A percentile compares a stretch with the other conserved stretches of the same genome.
Conservation (phyloP, 768 basidiomycete species). For the Amanita inopinata region DNA sequence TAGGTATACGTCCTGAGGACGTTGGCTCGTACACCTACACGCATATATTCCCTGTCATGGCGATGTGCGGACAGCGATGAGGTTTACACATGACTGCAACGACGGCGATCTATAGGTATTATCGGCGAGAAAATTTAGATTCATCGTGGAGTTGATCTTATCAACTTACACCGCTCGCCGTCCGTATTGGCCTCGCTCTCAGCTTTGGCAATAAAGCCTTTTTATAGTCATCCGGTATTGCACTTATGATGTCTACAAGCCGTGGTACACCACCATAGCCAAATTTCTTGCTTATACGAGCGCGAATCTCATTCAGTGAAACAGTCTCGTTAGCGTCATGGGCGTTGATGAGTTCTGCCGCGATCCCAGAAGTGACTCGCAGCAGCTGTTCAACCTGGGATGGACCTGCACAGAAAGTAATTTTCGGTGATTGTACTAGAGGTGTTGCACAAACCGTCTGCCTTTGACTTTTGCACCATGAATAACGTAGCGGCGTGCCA, state of each 20-base stretch:
- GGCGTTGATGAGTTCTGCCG: constrained; percentile 84
- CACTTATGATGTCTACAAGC: constrained; percentile 95
- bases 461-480: constrained; percentile 9
- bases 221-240: constrained; percentile 96
- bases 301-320: constrained; percentile 81
- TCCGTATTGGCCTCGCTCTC: constrained; percentile 88
- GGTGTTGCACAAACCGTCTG: not conserved
- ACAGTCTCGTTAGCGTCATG: constrained; percentile 70
- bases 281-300: constrained; percentile 85
- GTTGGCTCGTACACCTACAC: constrained; percentile 70
- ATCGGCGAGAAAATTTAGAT: not conserved
- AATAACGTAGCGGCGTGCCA: too few species aligned
- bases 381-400: constrained; percentile 89
- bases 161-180: constrained; percentile 83
- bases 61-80: constrained; percentile 98
- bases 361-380: constrained; percentile 89
- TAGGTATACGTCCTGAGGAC: too few species aligned
- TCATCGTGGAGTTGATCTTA: not conserved
- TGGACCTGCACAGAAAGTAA: constrained; percentile 34
- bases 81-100: constrained; percentile 99
- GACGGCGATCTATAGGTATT: constrained; percentile 69
- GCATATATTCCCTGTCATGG: constrained; percentile 99
- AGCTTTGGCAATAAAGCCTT: constrained; percentile 83
- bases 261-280: constrained; percentile 81
- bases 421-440: not conserved